Evolutionary conservation across 257 asterid genomes (phyloP).

Genomic region (Solanum phureja): DNA sequence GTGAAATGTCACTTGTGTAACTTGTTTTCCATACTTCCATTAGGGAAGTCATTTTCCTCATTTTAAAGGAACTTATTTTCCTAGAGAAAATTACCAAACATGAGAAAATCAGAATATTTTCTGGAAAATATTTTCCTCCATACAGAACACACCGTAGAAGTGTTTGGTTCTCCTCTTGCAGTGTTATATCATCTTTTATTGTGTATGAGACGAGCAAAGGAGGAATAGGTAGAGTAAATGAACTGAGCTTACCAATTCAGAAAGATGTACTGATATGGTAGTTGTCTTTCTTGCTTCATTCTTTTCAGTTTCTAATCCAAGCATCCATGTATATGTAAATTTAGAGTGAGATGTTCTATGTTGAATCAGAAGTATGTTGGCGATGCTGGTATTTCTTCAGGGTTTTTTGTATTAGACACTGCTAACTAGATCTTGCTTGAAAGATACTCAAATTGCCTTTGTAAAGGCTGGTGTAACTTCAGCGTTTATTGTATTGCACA

Average conservation of each 20-base stretch:
- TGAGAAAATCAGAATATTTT: not conserved
- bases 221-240: not conserved
- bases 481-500: not conserved
- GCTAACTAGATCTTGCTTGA: not conserved
- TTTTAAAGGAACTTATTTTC: not conserved
- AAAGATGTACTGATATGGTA: not conserved
- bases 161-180: not conserved
- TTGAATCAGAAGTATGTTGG: not conserved
- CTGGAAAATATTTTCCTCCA: not conserved
- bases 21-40: not conserved
- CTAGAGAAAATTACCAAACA: not conserved
- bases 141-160: not conserved
- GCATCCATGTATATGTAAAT: not conserved
- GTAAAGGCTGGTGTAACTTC: not conserved
- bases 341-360: not conserved
- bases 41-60: not conserved
- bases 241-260: not conserved
- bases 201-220: not conserved
- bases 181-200: not conserved
- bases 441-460: not conserved
- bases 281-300: not conserved
- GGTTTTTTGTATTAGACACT: not conserved
- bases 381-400: not conserved
- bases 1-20: not conserved
- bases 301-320: not conserved